phyloP scores from a whole-genome alignment of 1,284 basidiomycete species.

The Amylostereum areolatum region DNA sequence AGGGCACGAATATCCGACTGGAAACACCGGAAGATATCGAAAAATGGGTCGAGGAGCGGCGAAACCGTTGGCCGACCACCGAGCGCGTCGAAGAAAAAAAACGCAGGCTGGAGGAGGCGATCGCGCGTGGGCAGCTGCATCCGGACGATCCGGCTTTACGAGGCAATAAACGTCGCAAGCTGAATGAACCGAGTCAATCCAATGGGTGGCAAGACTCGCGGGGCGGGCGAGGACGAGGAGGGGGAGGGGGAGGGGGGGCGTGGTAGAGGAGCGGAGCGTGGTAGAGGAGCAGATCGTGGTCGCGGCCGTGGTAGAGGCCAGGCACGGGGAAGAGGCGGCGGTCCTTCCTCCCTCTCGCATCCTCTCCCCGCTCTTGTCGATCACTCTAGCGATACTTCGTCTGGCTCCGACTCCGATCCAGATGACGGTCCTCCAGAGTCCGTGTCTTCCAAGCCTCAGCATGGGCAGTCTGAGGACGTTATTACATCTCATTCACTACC shows the following conservation, averaged over 20 bases:
- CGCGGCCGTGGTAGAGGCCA: not conserved
- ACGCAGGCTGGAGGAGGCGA: slow-evolving; percentile 66
- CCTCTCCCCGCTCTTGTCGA: not conserved
- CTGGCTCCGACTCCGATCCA: slow-evolving; percentile 30
- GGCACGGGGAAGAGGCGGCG: not conserved
- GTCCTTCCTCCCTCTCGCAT: not conserved
- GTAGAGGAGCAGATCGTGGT: not conserved
- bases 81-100: slow-evolving; percentile 72
- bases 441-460: slow-evolving; percentile 47
- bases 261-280: slow-evolving; percentile 23
- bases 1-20: slow-evolving; percentile 73
- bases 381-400: slow-evolving; percentile 7
- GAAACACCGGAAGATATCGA: slow-evolving; percentile 79
- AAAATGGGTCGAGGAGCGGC: slow-evolving; percentile 85
- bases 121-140: slow-evolving; percentile 70
- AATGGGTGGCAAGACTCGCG: slow-evolving; percentile 21
- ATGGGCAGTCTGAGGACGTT: too few species aligned
- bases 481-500: too few species aligned
- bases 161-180: slow-evolving; percentile 24
- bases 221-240: slow-evolving; percentile 28
- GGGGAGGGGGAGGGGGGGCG: slow-evolving; percentile 27
- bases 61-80: slow-evolving; percentile 74
- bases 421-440: slow-evolving; percentile 53
- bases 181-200: slow-evolving; percentile 16
- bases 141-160: slow-evolving; percentile 37